Evolutionary conservation across 257 asterid genomes (phyloP).

Genomic region (Fraxinus pennsylvanica): DNA sequence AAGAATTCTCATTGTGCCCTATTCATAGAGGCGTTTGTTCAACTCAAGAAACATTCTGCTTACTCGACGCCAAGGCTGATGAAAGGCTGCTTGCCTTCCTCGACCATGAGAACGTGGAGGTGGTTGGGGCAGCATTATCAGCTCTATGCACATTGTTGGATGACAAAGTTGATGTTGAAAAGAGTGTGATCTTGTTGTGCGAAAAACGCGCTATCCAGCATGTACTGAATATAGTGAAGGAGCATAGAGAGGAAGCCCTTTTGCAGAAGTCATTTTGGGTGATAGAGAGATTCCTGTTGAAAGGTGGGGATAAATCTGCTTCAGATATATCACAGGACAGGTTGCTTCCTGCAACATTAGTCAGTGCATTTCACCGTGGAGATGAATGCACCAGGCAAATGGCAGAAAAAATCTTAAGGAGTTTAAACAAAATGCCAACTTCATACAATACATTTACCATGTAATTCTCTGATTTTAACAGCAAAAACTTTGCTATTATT

Average conservation of each 20-base stretch:
- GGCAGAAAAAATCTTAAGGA: slow-evolving; percentile 77
- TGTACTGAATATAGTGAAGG: slow-evolving; percentile 60
- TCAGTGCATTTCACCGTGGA: slow-evolving; percentile 70
- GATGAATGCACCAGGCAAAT: slow-evolving; percentile 58
- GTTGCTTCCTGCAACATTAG: slow-evolving; percentile 55
- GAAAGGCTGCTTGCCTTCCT: slow-evolving; percentile 60
- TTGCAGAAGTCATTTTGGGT: slow-evolving; percentile 75
- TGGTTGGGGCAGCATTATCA: slow-evolving; percentile 67
- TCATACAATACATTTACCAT: slow-evolving; percentile 41
- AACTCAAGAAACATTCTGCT: slow-evolving; percentile 66
- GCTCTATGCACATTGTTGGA: slow-evolving; percentile 75
- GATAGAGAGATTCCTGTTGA: slow-evolving; percentile 64
- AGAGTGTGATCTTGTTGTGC: slow-evolving; percentile 51
- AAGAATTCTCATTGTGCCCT: slow-evolving; percentile 47
- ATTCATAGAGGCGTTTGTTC: slow-evolving; percentile 81
- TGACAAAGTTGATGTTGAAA: slow-evolving; percentile 60
- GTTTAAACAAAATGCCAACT: slow-evolving; percentile 64
- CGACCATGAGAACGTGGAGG: slow-evolving; percentile 69
- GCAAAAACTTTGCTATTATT: background rate
- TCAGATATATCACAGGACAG: slow-evolving; percentile 62
- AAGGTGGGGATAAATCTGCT: slow-evolving; percentile 58
- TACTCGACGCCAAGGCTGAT: slow-evolving; percentile 66
- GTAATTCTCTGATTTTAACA: slow-evolving; percentile 22
- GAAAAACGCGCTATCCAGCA: slow-evolving; percentile 50
- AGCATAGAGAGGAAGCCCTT: slow-evolving; percentile 57